Evolutionary conservation across 176 grass and related monocot genomes (phyloP).

Genomic region (Cymbopogon citratus): DNA sequence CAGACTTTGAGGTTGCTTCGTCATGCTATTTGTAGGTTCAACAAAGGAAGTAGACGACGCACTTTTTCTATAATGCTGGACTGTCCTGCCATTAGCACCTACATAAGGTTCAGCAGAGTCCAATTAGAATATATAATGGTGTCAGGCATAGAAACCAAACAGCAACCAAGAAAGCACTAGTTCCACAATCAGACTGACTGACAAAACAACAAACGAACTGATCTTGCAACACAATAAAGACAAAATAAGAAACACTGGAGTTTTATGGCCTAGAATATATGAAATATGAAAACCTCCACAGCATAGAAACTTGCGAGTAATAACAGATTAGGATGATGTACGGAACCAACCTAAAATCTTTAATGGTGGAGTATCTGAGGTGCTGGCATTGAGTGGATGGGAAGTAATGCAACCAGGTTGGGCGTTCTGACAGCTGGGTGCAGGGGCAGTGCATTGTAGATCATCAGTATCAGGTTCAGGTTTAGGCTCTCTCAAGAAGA

Average conservation of each 20-base stretch:
- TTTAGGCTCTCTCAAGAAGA: constrained; percentile 47
- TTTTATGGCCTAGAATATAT: neutral
- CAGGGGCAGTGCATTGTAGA: neutral
- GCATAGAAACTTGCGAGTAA: neutral
- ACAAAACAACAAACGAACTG: neutral
- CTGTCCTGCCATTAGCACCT: constrained; percentile 12
- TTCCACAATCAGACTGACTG: neutral
- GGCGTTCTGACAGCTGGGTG: neutral
- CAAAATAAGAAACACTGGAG: neutral
- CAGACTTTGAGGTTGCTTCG: neutral
- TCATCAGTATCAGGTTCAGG: constrained; percentile 27
- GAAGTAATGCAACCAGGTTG: neutral
- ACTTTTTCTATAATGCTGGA: constrained; percentile 1
- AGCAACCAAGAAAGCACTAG: neutral
- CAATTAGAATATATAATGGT: constrained; percentile 16
- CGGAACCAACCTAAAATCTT: constrained; percentile 17
- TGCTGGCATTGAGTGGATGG: constrained; percentile 4
- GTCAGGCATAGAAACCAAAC: neutral
- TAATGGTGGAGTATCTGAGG: neutral
- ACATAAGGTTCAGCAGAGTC: constrained; percentile 4
- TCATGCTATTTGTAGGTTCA: neutral
- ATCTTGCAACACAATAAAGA: neutral
- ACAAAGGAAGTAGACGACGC: neutral
- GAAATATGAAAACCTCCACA: neutral
- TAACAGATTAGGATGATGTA: neutral